Base-by-base conservation (phyloP, 257 asterid species). In the Nicotiana noctiflora region DNA sequence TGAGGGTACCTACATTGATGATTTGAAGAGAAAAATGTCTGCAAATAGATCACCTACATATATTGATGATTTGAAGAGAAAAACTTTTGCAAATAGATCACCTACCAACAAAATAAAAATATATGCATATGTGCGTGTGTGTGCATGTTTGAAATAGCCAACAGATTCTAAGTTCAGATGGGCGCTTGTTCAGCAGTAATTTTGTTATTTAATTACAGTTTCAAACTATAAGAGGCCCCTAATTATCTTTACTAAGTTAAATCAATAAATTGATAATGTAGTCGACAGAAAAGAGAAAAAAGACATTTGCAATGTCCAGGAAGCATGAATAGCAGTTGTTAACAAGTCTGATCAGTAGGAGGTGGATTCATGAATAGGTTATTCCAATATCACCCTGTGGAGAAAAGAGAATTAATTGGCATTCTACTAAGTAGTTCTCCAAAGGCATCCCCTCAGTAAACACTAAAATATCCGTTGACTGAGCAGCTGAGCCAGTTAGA, bases 1-100 rank as follows among this genome's bases (percentile, higher is more conserved):
- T 87, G 84, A 25, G 95, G 93, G 76, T 91, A 91, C 94, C 94
- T 91, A 27, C 66, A 84, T 83, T 67, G 37, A 67, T 67, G 78
- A 70, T 44, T 44, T 11, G 13, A 82, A 18, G 10, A 60, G 15
- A 62, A 82, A 46, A 0, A 81, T 29, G 57, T 65, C 52, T 32
- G 76, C 23, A 74, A 72, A 21, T 12, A 34, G 60, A 19, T 52
- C 62, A 82, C 8, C 8, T 34, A 63, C n/a, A 46, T 12, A 0
- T 4, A 51, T 51, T 11, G 5, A 51, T 11, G 55, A 11, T 10
- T 11, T 10, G 5, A 51, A 51, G 4, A 51, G 55, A 12, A 51
- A 12, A 2, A 4, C 0, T 0, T 19, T 44, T 21, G 37, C 34
- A 72, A 0, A 49, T 40, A 40, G 31, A 68, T 72, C 77, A 72